Percentiles rank a stretch among this genome's conserved stretches.
Evolutionary conservation across 352 stramenopile genomes (phyloP).

Genomic region (Pythium phragmitis): DNA sequence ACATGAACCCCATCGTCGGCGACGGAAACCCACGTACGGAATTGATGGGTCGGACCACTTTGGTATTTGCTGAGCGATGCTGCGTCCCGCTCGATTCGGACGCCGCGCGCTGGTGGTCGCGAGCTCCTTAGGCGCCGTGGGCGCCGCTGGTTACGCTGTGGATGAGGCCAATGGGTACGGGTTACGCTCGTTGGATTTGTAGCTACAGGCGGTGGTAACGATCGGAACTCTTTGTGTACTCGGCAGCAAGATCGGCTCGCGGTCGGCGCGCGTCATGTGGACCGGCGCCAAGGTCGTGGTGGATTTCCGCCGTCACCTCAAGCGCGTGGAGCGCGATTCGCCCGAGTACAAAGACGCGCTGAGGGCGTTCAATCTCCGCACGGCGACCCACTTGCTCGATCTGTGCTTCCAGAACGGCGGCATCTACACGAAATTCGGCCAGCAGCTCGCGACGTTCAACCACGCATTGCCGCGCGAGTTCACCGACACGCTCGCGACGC

Average conservation of each 20-base stretch:
- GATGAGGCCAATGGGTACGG: conserved; percentile 55
- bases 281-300: conserved; percentile 44
- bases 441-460: conserved; percentile 97
- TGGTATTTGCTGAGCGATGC: background rate
- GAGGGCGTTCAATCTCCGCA: conserved; percentile 68
- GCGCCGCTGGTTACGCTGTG: conserved; percentile 30
- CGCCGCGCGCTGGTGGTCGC: conserved; percentile 13
- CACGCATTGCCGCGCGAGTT: conserved; percentile 94
- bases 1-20: conserved; percentile 16
- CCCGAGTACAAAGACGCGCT: conserved; percentile 64
- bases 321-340: conserved; percentile 36
- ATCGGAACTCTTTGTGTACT: background rate
- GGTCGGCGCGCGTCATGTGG: conserved; percentile 56
- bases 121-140: conserved; percentile 12
- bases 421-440: conserved; percentile 98
- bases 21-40: background rate
- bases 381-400: conserved; percentile 84
- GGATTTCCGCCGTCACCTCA: conserved; percentile 59
- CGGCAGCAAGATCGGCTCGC: conserved; percentile 55
- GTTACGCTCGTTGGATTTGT: background rate
- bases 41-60: background rate
- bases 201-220: background rate
- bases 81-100: conserved; percentile 1
- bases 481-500: conserved; percentile 85
- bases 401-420: conserved; percentile 93